Evolutionary conservation across 2,329 filamentous ascomycete species (phyloP).

Genomic region (Ceratocystis harringtonii): DNA sequence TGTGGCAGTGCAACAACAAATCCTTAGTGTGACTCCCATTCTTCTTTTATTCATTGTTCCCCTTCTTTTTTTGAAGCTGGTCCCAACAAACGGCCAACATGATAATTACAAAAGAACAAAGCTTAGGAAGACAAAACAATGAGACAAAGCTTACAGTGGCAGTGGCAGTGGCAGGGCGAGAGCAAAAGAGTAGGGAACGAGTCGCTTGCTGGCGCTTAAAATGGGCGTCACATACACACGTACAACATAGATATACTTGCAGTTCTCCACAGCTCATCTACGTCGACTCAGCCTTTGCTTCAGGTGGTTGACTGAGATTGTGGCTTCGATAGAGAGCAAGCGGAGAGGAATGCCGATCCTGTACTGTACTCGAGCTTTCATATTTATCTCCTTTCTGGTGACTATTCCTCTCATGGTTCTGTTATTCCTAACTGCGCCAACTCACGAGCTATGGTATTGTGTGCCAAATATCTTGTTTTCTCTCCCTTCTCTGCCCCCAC

Average conservation of each 20-base stretch:
- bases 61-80: neutral
- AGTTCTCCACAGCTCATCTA: neutral
- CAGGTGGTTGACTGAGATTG: neutral
- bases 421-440: neutral
- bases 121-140: too few relatives aligned
- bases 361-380: neutral
- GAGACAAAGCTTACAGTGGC: neutral
- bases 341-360: neutral
- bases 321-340: neutral
- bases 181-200: neutral
- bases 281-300: neutral
- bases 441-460: neutral
- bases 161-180: neutral
- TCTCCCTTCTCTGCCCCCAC: neutral
- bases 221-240: neutral
- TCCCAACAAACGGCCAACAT: neutral
- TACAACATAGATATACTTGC: neutral
- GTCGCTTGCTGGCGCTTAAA: neutral
- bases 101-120: neutral
- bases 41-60: neutral
- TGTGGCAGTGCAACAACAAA: neutral
- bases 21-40: neutral
- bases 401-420: neutral
- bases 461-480: neutral
- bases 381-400: neutral